Conservation (phyloP, 331 rosid genomes). For the Quercus lobata region DNA sequence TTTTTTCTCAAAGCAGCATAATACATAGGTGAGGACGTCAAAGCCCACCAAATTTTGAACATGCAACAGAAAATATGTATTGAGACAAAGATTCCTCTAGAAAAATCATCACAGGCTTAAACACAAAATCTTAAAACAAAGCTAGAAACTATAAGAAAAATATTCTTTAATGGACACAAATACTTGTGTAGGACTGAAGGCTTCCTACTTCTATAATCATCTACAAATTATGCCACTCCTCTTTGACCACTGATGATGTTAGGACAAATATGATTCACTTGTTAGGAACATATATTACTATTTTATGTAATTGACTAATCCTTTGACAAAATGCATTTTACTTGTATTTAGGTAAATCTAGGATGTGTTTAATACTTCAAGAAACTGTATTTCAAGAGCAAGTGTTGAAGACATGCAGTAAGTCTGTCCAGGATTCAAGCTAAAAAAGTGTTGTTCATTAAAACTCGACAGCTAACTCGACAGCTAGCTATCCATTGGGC, state of each 20-base stretch:
- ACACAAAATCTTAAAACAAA: neutral
- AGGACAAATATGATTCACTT: too few species aligned
- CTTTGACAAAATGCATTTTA: too few species aligned
- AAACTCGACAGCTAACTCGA: too few species aligned
- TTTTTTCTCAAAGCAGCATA: neutral
- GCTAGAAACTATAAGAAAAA: neutral
- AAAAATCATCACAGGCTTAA: neutral
- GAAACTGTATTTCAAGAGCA: too few species aligned
- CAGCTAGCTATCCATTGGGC: too few species aligned
- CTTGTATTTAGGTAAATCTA: too few species aligned
- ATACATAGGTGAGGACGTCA: neutral
- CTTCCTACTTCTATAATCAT: neutral
- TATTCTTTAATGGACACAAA: neutral
- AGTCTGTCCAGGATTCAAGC: too few species aligned
- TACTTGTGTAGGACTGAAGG: neutral
- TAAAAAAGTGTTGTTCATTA: too few species aligned
- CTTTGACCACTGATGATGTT: neutral
- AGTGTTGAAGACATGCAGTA: too few species aligned
- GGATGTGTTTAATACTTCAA: too few species aligned
- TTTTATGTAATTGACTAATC: too few species aligned
- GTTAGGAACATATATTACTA: too few species aligned
- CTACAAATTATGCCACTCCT: neutral
- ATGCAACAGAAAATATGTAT: neutral
- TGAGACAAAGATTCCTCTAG: neutral
- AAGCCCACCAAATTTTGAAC: neutral